These are phyloP conservation scores for Dioszegia aurantiaca DNA, from an alignment of 768 basidiomycete species.

Conservation along the genomic window DNA sequence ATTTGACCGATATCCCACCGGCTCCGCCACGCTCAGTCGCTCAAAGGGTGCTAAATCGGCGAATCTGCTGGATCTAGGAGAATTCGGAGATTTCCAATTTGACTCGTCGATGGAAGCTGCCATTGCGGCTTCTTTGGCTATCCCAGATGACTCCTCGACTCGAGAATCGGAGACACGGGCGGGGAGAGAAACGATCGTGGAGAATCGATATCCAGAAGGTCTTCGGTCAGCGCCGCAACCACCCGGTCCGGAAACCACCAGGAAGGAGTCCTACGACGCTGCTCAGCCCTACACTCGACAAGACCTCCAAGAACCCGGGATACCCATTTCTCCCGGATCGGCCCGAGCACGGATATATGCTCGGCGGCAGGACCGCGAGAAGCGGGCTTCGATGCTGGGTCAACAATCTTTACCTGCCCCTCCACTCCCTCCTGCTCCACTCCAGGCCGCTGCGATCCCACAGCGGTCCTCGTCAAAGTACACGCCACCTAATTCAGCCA, in stretches of 20 bases:
- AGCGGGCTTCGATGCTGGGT: constrained; percentile 3
- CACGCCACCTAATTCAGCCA: constrained; percentile 39
- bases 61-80: constrained; percentile 17
- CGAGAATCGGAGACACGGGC: background rate
- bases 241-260: background rate
- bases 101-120: constrained; percentile 39
- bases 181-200: background rate
- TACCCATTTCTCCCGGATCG: constrained; percentile 12
- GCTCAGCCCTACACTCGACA: background rate
- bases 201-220: constrained; percentile 5
- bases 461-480: constrained; percentile 20
- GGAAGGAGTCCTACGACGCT: background rate
- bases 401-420: background rate
- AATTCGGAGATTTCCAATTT: constrained; percentile 38
- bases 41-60: background rate
- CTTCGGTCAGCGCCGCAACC: constrained; percentile 12
- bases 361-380: constrained; percentile 9
- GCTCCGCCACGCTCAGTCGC: background rate
- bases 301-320: background rate
- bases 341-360: constrained; percentile 13
- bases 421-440: constrained; percentile 5
- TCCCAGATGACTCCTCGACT: constrained; percentile 18
- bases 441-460: constrained; percentile 5
- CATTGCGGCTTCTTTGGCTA: constrained; percentile 35
- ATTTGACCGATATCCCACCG: background rate